These are phyloP conservation scores for Diaporthe caulivora DNA, from an alignment of 2,329 filamentous ascomycete genomes.

Conservation along the genomic window DNA sequence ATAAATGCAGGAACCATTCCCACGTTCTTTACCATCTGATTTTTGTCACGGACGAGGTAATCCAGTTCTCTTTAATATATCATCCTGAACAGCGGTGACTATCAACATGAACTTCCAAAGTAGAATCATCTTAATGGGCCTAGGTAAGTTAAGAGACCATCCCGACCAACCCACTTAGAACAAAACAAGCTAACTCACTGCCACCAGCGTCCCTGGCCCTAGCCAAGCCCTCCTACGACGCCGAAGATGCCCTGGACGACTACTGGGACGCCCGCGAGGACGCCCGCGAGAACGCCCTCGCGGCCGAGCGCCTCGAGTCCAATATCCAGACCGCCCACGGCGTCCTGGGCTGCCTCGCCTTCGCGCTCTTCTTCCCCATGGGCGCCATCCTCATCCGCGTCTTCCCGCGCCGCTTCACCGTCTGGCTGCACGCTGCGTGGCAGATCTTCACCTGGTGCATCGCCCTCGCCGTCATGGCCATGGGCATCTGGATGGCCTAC, in stretches of 20 bases:
- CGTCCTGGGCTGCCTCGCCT: constrained; percentile 41
- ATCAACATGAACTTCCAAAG: constrained; percentile 8
- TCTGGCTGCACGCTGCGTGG: constrained; percentile 55
- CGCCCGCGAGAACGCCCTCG: constrained; percentile 10
- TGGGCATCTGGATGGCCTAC: constrained; percentile 55
- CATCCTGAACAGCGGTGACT: too few relatives aligned
- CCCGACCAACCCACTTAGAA: fast-evolving
- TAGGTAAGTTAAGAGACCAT: neutral
- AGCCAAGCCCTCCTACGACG: neutral
- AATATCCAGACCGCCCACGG: constrained; percentile 35
- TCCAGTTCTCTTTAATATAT: neutral
- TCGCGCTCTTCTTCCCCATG: constrained; percentile 41
- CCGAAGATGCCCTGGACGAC: neutral
- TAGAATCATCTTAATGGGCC: neutral
- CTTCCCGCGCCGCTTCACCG: constrained; percentile 50
- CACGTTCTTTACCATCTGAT: fast-evolving
- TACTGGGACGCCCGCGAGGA: constrained; percentile 12
- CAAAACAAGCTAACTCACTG: neutral
- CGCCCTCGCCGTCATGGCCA: constrained; percentile 53
- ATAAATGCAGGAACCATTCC: neutral
- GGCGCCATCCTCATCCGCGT: constrained; percentile 40
- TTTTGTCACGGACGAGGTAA: neutral
- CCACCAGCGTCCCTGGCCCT: neutral
- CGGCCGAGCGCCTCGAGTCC: neutral
- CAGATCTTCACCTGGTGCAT: constrained; percentile 54